Evolutionary conservation across 305 asterid species (phyloP).

Genomic region (Rubia peregrina): DNA sequence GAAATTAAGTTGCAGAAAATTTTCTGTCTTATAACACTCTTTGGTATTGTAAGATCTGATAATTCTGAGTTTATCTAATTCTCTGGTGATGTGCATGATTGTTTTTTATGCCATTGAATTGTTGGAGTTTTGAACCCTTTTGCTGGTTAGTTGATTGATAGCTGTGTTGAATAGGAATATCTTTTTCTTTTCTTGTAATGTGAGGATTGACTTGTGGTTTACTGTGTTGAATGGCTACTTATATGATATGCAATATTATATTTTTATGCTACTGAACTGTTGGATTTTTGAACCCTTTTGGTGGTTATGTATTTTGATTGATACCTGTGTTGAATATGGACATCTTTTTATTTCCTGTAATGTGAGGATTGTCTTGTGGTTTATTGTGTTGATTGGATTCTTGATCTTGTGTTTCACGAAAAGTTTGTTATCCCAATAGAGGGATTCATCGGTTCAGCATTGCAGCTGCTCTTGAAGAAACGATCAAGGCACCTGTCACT

Average conservation of each 20-base stretch:
- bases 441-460: constrained; percentile 52
- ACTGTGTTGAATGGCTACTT: not conserved
- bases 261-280: not conserved
- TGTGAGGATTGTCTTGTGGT: constrained; percentile 2
- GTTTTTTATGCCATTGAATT: not conserved
- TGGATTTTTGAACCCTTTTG: not conserved
- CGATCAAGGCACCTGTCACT: constrained; percentile 69
- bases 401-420: constrained; percentile 24
- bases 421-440: constrained; percentile 28
- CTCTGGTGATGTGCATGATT: not conserved
- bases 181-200: not conserved
- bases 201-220: not conserved
- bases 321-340: not conserved
- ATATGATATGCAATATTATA: not conserved
- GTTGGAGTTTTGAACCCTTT: not conserved
- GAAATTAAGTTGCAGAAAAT: not conserved
- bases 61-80: not conserved
- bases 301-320: not conserved
- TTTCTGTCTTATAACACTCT: constrained; percentile 4
- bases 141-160: not conserved
- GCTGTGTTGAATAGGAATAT: not conserved
- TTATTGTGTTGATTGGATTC: not conserved
- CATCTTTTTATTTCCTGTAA: not conserved
- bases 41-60: not conserved
- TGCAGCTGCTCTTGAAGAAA: constrained; percentile 70